These are phyloP conservation scores for Podospora fimiseda DNA, from an alignment of 495 filamentous ascomycete genomes.

Conservation along the genomic window DNA sequence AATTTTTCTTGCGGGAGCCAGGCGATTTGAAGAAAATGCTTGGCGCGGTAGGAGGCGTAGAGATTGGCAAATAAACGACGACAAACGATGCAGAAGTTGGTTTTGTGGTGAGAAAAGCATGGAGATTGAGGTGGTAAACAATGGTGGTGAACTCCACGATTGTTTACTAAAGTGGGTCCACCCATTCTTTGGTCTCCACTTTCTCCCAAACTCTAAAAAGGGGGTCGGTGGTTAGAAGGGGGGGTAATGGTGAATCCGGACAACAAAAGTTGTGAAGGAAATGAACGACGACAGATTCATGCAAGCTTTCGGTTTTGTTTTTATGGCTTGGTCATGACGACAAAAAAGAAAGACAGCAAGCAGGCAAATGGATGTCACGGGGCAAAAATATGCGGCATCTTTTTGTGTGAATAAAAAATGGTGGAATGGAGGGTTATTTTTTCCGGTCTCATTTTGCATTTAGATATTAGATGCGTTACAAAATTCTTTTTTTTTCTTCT, in stretches of 20 bases:
- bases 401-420: neutral
- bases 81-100: neutral
- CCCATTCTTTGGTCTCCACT: neutral
- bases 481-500: neutral
- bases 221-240: neutral
- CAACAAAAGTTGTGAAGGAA: neutral
- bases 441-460: neutral
- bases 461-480: neutral
- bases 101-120: neutral
- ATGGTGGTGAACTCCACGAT: neutral
- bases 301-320: neutral
- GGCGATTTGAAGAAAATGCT: neutral
- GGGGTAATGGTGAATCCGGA: neutral
- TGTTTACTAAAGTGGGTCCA: too few relatives aligned
- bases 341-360: neutral
- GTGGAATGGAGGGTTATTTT: neutral
- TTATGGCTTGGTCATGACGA: neutral
- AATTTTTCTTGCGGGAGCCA: neutral
- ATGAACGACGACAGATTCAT: neutral
- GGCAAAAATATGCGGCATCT: too few relatives aligned
- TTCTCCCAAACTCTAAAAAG: neutral
- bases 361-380: neutral
- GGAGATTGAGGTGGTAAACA: neutral
- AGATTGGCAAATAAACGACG: neutral
- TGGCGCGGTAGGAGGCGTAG: neutral